Conservation (phyloP, 1,284 basidiomycete species). For the Dichomitus squalens region DNA sequence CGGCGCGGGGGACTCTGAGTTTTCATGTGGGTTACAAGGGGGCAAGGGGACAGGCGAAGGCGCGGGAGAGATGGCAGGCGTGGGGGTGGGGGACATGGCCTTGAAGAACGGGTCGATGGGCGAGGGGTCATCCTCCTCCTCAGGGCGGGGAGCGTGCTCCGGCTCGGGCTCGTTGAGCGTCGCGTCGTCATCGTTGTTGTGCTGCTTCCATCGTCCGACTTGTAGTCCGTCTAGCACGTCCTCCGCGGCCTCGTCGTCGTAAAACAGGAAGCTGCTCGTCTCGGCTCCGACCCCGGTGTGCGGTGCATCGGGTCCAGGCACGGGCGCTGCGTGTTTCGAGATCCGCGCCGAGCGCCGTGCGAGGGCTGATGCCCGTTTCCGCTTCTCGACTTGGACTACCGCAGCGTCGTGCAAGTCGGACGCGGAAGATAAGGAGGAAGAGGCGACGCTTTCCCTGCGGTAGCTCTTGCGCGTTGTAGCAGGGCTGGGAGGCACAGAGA, state of each 20-base stretch:
- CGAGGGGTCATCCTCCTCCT: background rate
- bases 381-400: background rate
- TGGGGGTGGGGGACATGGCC: background rate
- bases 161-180: conserved; percentile 8
- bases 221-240: background rate
- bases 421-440: too few species aligned
- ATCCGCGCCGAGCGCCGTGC: too few species aligned
- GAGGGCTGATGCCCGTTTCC: too few species aligned
- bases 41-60: background rate
- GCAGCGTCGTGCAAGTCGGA: background rate
- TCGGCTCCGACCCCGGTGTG: background rate
- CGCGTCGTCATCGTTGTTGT: conserved; percentile 6
- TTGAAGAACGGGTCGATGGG: conserved; percentile 10
- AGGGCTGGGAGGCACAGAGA: conserved; percentile 3
- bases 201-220: background rate
- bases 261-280: conserved; percentile 8
- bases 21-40: background rate
- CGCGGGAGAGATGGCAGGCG: background rate
- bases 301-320: background rate
- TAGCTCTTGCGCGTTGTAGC: too few species aligned
- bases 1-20: background rate
- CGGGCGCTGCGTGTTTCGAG: background rate
- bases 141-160: background rate
- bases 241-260: background rate
- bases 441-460: too few species aligned